These are phyloP conservation scores for Sutorius australiensis DNA, from an alignment of 768 basidiomycete genomes.

Conservation along the genomic window DNA sequence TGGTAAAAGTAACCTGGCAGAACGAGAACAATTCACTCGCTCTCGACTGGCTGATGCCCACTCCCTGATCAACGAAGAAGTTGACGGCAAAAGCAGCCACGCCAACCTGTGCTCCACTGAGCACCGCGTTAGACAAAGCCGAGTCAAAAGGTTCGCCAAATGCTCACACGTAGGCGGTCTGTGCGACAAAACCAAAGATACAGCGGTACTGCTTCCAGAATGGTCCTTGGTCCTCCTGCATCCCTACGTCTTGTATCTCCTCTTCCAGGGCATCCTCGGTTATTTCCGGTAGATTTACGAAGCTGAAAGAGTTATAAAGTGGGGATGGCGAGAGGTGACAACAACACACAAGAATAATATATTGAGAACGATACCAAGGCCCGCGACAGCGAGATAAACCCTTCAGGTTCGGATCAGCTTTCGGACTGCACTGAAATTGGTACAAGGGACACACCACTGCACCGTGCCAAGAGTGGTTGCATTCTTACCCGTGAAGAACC, in stretches of 20 bases:
- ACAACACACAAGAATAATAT: slow-evolving; percentile 55
- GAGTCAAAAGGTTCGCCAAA: background rate
- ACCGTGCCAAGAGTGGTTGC: slow-evolving; percentile 59
- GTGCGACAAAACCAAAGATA: slow-evolving; percentile 69
- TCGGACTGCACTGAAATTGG: background rate
- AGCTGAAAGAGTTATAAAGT: slow-evolving; percentile 36
- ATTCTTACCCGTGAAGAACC: slow-evolving; percentile 69
- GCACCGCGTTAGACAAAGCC: background rate
- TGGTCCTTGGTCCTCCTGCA: slow-evolving; percentile 43
- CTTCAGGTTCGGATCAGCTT: slow-evolving; percentile 27
- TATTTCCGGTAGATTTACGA: slow-evolving; percentile 66
- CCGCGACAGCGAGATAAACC: slow-evolving; percentile 64
- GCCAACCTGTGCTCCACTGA: slow-evolving; percentile 59
- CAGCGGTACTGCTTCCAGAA: slow-evolving; percentile 71
- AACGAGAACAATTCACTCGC: slow-evolving; percentile 69
- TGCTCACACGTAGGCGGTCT: slow-evolving; percentile 61
- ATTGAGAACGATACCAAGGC: slow-evolving; percentile 59
- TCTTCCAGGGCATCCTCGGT: slow-evolving; percentile 59
- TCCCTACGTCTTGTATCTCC: slow-evolving; percentile 43
- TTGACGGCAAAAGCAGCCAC: slow-evolving; percentile 69
- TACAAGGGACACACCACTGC: slow-evolving; percentile 45
- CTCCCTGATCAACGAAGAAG: slow-evolving; percentile 60
- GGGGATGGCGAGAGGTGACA: background rate
- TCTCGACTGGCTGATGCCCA: slow-evolving; percentile 47
- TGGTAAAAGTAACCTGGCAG: slow-evolving; percentile 66